Percentiles rank a stretch among this genome's conserved stretches.
Conservation (phyloP, 1,139 yeast genomes). For the Lodderomyces parapsilosis region DNA sequence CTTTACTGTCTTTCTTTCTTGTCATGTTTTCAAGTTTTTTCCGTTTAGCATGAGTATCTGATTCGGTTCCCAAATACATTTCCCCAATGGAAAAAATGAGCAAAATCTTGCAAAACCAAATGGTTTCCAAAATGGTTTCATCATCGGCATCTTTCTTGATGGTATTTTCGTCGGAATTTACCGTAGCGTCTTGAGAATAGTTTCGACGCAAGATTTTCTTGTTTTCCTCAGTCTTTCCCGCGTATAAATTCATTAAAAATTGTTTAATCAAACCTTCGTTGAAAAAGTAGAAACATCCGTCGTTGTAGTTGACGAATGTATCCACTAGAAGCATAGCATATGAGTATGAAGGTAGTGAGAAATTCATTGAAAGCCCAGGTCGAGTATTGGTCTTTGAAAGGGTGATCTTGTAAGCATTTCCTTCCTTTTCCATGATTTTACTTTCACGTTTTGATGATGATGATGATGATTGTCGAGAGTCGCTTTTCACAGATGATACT, state of each 20-base stretch:
- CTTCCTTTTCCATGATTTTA: constrained; percentile 63
- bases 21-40: constrained; percentile 40
- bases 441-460: constrained; percentile 26
- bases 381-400: constrained; percentile 66
- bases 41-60: constrained; percentile 37
- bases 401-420: constrained; percentile 70
- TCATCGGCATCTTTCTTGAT: constrained; percentile 46
- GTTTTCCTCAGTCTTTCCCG: constrained; percentile 44
- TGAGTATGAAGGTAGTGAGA: constrained; percentile 73
- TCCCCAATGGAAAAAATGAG: constrained; percentile 82
- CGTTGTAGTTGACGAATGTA: constrained; percentile 74
- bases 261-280: constrained; percentile 76
- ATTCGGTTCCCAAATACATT: constrained; percentile 76
- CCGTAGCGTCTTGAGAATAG: constrained; percentile 29
- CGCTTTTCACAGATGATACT: constrained; percentile 12
- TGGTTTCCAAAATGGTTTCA: constrained; percentile 67
- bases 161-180: constrained; percentile 42
- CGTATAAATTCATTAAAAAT: constrained; percentile 59
- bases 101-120: constrained; percentile 77
- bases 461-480: constrained; percentile 2
- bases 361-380: constrained; percentile 65
- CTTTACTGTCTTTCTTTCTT: constrained; percentile 21
- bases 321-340: constrained; percentile 75
- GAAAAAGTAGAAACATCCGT: constrained; percentile 84
- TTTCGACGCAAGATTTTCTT: constrained; percentile 40